Conservation (phyloP, 805 yeast genomes). For the Schwanniomyces sp. region DNA sequence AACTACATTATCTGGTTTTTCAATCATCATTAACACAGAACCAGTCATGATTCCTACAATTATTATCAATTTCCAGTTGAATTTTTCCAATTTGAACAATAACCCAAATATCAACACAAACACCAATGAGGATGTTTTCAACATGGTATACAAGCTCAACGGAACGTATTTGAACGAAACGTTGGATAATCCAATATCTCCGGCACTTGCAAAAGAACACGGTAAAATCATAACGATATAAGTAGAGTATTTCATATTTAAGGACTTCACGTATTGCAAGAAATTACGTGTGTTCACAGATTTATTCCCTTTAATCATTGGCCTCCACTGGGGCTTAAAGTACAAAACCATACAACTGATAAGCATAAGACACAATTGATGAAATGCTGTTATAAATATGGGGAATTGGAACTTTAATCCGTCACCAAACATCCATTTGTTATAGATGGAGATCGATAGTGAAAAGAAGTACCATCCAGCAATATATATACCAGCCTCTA, state of each 20-base stretch:
- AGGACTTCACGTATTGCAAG: conserved; percentile 15
- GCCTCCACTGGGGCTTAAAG: conserved; percentile 49
- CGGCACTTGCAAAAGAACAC: conserved; percentile 83
- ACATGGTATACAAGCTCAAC: conserved; percentile 85
- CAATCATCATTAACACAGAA: conserved; percentile 89
- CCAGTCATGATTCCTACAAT: conserved; percentile 78
- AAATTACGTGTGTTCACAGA: conserved; percentile 2
- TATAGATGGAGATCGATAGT: conserved; percentile 71
- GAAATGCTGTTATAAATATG: conserved; percentile 77
- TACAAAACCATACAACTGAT: conserved; percentile 50
- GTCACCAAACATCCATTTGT: conserved; percentile 95
- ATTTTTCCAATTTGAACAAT: conserved; percentile 71
- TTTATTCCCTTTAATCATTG: conserved; percentile 17
- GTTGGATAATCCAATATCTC: conserved; percentile 93
- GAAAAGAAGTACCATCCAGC: conserved; percentile 73
- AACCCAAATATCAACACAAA: conserved; percentile 91
- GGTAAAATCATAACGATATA: conserved; percentile 66
- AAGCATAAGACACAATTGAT: conserved; percentile 68
- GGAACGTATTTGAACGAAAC: conserved; percentile 78
- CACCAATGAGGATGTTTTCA: conserved; percentile 83
- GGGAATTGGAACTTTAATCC: conserved; percentile 83
- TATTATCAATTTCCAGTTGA: conserved; percentile 62
- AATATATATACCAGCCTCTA: conserved; percentile 30
- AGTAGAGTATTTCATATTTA: conserved; percentile 16
- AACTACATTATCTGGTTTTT: conserved; percentile 20